Evolutionary conservation across 1,139 yeast species (phyloP), one percentile per base, ranked within the genome.

Genomic region (Kurtzmaniella natalensis): DNA sequence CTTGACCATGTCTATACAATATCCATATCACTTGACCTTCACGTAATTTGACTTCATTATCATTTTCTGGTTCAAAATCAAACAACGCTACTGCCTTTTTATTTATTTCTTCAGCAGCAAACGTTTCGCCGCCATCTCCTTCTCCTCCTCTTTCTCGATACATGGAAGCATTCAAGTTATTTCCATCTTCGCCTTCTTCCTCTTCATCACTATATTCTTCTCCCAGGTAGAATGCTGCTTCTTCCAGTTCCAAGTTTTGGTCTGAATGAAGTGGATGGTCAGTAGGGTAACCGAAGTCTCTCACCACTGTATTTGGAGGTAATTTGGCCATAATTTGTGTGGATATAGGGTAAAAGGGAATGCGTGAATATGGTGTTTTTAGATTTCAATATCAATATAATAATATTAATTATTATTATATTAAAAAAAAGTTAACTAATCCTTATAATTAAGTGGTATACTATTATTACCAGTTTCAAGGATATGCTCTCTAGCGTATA

Each of bases 1-100:
- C 99, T 55, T 92, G 96, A 15, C 97, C 97, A 55, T 92, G 96
- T 42, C 95, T 75, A 56, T 89, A 89, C 39, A 83, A 78, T 21
- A 92, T 83, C 76, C 92, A 82, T 3, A 94, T 77, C 14, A 77
- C 58, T 57, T 92, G 97, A 25, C 96, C 95, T 48, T 84, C 95
- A 7, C 57, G 59, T 27, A 92, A 62, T 10, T 74, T 78, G 34
- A 89, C 78, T 50, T 92, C 99, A 55, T 92, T 92, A 47, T 87
- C 96, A 56, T 92, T 92, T 53, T 92, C 97, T 0, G 98, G 96
- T 21, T 64, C 70, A 53, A 92, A 92, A 48, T 89, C 94, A 57
- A 88, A 92, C 35, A 94, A 57, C 2, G 97, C 97, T 18, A 89
- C 62, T 1, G 95, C 96, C 39, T 76, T 70, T 32, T 66, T 60